Percentiles rank a stretch among this genome's conserved stretches.
Evolutionary conservation across 805 yeast genomes (phyloP).

Genomic region (Metschnikowia kunwiensis): DNA sequence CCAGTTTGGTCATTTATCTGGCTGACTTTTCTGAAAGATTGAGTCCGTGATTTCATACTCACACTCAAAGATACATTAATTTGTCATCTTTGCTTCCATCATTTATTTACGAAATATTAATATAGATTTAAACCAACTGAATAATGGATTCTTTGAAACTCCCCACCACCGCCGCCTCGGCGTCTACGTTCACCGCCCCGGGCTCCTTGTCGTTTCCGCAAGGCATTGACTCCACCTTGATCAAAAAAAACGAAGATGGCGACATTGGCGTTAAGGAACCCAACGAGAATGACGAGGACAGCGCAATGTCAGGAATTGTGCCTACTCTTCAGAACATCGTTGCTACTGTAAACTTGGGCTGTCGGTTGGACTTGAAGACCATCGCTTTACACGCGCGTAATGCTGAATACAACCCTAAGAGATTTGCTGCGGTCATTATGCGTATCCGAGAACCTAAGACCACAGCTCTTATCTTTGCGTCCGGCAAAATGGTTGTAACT

Average conservation of each 20-base stretch:
- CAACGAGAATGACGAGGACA: conserved; percentile 52
- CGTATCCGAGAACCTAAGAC: conserved; percentile 98
- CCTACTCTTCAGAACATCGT: conserved; percentile 95
- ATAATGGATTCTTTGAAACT: conserved; percentile 69
- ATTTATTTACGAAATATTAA: conserved; percentile 11
- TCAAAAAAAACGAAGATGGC: conserved; percentile 18
- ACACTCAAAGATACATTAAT: conserved; percentile 37
- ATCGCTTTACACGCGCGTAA: conserved; percentile 98
- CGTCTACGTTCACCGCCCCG: conserved; percentile 67
- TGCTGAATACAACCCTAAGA: conserved; percentile 97
- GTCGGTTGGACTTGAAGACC: conserved; percentile 92
- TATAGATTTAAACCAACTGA: conserved; percentile 12
- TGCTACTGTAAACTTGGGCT: conserved; percentile 95
- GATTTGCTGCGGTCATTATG: conserved; percentile 99
- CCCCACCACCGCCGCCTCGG: conserved; percentile 76
- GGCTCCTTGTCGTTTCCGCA: conserved; percentile 63
- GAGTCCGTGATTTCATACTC: conserved; percentile 5
- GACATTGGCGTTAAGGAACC: conserved; percentile 31
- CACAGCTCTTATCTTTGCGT: conserved; percentile 94
- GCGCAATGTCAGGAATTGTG: conserved; percentile 89
- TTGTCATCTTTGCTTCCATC: conserved; percentile 34
- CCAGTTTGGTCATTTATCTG: conserved; percentile 14
- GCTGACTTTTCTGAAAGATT: conserved; percentile 2
- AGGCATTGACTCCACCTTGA: conserved; percentile 31
- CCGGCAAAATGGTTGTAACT: conserved; percentile 99